Evolutionary conservation across 768 basidiomycete genomes (phyloP), one percentile per base, ranked within the genome.

Genomic region (Lactifluus pinguis): DNA sequence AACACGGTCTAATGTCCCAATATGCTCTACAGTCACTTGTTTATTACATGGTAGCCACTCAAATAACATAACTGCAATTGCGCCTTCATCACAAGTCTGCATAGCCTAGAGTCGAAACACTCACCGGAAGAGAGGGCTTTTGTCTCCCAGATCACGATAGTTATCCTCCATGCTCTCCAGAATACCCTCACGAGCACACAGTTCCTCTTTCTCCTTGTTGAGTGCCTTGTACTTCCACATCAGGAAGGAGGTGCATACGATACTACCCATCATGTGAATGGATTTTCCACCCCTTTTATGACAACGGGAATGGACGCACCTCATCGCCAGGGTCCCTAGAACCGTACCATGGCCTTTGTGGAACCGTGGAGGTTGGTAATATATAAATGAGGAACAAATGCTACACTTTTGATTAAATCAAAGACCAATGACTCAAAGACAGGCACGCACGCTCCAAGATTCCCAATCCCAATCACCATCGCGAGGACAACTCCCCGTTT

Each of bases 111-210:
- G 30, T 29, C 30, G 15, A 39, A 9, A 48, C 4, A 38, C 66
- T 47, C 52, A 79, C 79, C 80, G 76, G 73, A 80, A 84, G 41
- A 85, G 70, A 47, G 83, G 83, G 57, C 80, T 82, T 42, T 77
- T 71, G 61, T 80, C 80, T 6, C 81, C 83, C 70, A 83, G 71
- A 6, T 80, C 69, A 41, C 67, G 70, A 64, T 79, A 83, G 45
- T 80, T 75, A 6, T 73, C 72, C 53, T 65, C 69, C 49, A 69
- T 71, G 49, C 69, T 73, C 13, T 73, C 71, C 8, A 74, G 73
- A 53, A 85, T 79, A 3, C 75, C 75, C 55, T 76, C 74, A 5
- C 71, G 70, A 6, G 68, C 69, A 62, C 83, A 84, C 11, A 70
- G 63, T 11, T 72, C 76, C 48, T 77, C 76, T 54, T 81, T 83